These are phyloP conservation scores for Fraxinus ornus DNA, from an alignment of 305 asterid species.

Conservation along the genomic window DNA sequence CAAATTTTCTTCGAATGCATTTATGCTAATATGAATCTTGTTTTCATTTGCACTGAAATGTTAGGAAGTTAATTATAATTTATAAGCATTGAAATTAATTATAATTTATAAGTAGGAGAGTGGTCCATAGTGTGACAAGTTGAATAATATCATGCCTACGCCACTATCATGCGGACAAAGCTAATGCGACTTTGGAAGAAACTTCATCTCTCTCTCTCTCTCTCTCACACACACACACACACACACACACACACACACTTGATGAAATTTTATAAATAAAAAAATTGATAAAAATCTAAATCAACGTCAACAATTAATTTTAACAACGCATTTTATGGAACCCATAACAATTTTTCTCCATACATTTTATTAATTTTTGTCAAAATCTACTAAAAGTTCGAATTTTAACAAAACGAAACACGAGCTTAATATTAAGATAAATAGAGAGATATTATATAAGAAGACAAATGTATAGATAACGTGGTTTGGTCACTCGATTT, in stretches of 20 bases:
- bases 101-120: conserved; percentile 16
- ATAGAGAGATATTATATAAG: background rate
- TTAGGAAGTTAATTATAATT: background rate
- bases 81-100: background rate
- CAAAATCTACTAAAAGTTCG: too few relatives aligned
- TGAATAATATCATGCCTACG: conserved; percentile 49
- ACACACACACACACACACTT: background rate
- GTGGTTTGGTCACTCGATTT: background rate
- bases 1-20: background rate
- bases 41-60: background rate
- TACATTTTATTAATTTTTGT: too few relatives aligned
- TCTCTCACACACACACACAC: too few relatives aligned
- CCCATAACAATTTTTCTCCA: background rate
- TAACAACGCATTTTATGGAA: too few relatives aligned
- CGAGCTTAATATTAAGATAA: background rate
- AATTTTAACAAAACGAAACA: too few relatives aligned
- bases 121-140: conserved; percentile 51
- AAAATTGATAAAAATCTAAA: too few relatives aligned
- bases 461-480: background rate
- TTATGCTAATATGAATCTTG: background rate
- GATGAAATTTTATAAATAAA: background rate
- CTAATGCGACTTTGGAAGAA: conserved; percentile 15
- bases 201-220: background rate
- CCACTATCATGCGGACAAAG: conserved; percentile 48
- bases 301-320: too few relatives aligned